Evolutionary conservation across 2,329 filamentous ascomycete species (phyloP).

Genomic region (Botrytis pseudocinerea): DNA sequence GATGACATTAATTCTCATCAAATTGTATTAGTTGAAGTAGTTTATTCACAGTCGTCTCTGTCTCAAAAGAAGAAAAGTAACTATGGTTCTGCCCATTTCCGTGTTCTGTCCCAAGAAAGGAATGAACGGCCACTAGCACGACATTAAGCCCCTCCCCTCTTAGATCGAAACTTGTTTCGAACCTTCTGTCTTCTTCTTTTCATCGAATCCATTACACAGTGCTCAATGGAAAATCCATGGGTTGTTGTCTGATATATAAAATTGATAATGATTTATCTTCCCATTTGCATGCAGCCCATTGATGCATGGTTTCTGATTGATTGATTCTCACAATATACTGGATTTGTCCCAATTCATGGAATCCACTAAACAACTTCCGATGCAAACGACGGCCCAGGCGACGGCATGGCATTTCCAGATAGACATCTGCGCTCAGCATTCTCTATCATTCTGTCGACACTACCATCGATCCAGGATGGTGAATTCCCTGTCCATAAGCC

Average conservation of each 20-base stretch:
- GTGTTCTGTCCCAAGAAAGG: background rate
- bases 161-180: background rate
- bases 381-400: background rate
- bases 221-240: no score
- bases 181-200: background rate
- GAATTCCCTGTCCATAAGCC: conserved; percentile 10
- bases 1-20: background rate
- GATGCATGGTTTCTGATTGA: background rate
- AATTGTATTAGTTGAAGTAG: background rate
- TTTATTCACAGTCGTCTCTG: background rate
- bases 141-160: background rate
- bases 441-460: conserved; percentile 15
- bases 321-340: background rate
- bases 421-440: conserved; percentile 1
- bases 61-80: background rate
- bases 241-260: background rate
- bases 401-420: background rate
- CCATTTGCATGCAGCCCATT: background rate
- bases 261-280: background rate
- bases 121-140: background rate
- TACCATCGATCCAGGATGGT: conserved; percentile 7
- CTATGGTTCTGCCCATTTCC: background rate
- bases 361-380: background rate
- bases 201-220: background rate
- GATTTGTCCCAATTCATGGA: background rate